Conservation (phyloP, 2,329 filamentous ascomycete genomes). For the Penicillium polonicum region DNA sequence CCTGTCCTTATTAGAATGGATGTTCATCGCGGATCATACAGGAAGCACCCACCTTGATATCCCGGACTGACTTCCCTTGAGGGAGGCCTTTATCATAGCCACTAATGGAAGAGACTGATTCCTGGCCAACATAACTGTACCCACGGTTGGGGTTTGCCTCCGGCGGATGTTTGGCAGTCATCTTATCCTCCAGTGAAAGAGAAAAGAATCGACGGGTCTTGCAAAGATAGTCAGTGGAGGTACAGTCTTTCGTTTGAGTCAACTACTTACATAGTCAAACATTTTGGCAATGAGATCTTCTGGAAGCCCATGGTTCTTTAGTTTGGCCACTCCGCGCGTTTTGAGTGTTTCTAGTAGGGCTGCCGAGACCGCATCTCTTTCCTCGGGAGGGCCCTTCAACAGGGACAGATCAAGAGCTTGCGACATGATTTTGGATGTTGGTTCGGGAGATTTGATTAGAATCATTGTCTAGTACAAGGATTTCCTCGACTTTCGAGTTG, state of each 20-base stretch:
- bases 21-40: too few species aligned
- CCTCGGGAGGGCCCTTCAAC: constrained; percentile 14
- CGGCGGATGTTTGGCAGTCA: too few species aligned
- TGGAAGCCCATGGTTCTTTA: constrained; percentile 22
- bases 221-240: not conserved
- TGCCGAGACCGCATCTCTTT: constrained; percentile 11
- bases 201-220: constrained; percentile 6
- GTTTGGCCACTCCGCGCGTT: constrained; percentile 16
- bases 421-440: constrained; percentile 2
- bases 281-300: constrained; percentile 13
- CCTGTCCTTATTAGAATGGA: too few species aligned
- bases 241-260: accelerated
- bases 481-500: not conserved
- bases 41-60: too few species aligned
- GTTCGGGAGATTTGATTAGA: not conserved
- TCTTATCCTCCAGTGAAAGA: too few species aligned
- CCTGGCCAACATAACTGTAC: too few species aligned
- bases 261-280: constrained; percentile 17
- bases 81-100: too few species aligned
- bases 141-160: too few species aligned
- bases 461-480: not conserved
- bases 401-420: constrained; percentile 18
- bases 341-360: constrained; percentile 16
- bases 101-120: too few species aligned
- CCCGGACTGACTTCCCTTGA: too few species aligned